phyloP scores from a whole-genome alignment of 1,284 basidiomycete genomes.

The Porodaedalea pini region DNA sequence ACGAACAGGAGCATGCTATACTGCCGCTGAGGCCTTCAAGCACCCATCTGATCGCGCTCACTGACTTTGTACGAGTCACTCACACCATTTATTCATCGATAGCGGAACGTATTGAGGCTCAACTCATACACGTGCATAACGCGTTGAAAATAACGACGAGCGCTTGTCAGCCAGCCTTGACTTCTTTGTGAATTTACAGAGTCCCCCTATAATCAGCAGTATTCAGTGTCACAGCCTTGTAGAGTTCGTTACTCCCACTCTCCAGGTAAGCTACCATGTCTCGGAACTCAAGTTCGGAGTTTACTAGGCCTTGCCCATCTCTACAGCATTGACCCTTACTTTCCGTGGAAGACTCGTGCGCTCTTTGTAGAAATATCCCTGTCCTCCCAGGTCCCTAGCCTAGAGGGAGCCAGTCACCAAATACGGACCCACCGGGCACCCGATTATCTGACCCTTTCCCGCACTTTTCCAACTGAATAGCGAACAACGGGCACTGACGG shows the following conservation, averaged over 20 bases:
- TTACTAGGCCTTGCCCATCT: background rate
- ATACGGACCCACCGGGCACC: slow-evolving; percentile 11
- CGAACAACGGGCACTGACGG: background rate
- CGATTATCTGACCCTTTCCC: slow-evolving; percentile 9
- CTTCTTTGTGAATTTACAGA: background rate
- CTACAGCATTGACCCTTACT: slow-evolving; percentile 7
- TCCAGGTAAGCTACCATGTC: background rate
- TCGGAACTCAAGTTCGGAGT: slow-evolving; percentile 3
- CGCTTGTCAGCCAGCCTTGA: background rate
- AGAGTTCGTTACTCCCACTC: background rate
- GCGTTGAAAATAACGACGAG: slow-evolving; percentile 1
- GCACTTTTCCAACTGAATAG: background rate
- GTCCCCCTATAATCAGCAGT: background rate
- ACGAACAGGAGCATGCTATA: background rate
- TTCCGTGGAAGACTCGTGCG: background rate
- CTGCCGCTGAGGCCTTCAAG: background rate
- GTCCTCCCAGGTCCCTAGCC: background rate
- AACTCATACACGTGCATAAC: slow-evolving; percentile 4
- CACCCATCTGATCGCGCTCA: background rate
- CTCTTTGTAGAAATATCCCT: background rate
- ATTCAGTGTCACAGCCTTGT: background rate
- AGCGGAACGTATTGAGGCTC: background rate
- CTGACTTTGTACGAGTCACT: background rate
- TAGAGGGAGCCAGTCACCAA: background rate
- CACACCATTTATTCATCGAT: background rate